A percentile compares a stretch with the other conserved stretches of the same genome.
These are phyloP conservation scores for Plasmodium reichenowi DNA, from an alignment of 169 alveolate species.

Conservation along the genomic window DNA sequence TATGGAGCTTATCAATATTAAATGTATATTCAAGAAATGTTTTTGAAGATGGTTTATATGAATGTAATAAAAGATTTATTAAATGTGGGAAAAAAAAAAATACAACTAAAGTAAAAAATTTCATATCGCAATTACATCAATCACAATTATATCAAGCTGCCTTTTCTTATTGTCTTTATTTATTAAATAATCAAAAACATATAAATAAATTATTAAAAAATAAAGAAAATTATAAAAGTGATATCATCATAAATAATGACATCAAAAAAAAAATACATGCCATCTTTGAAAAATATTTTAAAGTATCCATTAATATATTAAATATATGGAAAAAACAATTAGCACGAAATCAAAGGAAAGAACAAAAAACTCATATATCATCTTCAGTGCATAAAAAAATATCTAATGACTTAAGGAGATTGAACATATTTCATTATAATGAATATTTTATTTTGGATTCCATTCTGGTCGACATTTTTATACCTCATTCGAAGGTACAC, in stretches of 20 bases:
- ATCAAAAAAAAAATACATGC: constrained; percentile 39
- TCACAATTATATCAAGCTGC: constrained; percentile 67
- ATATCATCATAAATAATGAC: neutral
- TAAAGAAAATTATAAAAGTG: neutral
- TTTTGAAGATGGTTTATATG: constrained; percentile 50
- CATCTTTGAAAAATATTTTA: constrained; percentile 63
- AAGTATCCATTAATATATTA: constrained; percentile 31
- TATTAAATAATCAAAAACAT: constrained; percentile 19
- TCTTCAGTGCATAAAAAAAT: constrained; percentile 70
- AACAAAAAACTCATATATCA: constrained; percentile 44
- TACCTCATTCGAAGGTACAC: constrained; percentile 37
- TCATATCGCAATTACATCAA: constrained; percentile 66
- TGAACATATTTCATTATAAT: constrained; percentile 36
- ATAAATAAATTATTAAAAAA: neutral
- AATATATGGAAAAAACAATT: constrained; percentile 74
- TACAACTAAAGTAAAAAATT: constrained; percentile 33
- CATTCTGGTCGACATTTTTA: constrained; percentile 40
- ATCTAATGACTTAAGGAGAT: constrained; percentile 40
- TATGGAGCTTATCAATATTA: constrained; percentile 67
- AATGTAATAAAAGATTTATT: constrained; percentile 72
- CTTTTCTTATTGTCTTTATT: constrained; percentile 33
- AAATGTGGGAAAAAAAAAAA: constrained; percentile 42
- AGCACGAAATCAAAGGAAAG: constrained; percentile 72
- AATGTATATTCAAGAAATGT: constrained; percentile 31
- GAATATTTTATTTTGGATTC: constrained; percentile 60